Conservation (phyloP, 805 yeast species). For the Candida palmyrensis region DNA sequence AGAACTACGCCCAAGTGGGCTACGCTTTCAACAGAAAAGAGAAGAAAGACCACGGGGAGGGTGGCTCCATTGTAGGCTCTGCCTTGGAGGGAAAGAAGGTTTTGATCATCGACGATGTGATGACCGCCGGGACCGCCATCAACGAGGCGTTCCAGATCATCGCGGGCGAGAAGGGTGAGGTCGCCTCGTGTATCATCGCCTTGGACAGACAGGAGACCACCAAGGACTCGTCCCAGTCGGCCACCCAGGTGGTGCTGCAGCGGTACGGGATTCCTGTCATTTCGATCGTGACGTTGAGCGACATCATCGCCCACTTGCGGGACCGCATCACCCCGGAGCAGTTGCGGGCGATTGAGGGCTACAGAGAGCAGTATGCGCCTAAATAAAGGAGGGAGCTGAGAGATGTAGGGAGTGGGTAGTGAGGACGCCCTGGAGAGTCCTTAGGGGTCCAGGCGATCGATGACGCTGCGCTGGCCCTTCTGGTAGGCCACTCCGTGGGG, state of each 20-base stretch:
- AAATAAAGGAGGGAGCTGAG: too few relatives aligned
- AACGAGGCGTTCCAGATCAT: conserved; percentile 89
- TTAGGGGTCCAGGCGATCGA: too few relatives aligned
- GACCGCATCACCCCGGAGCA: conserved; percentile 55
- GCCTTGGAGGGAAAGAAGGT: conserved; percentile 65
- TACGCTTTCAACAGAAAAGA: conserved; percentile 97
- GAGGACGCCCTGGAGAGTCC: too few relatives aligned
- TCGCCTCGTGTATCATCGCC: conserved; percentile 84
- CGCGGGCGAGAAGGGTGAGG: conserved; percentile 58
- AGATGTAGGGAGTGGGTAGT: too few relatives aligned
- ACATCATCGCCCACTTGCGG: conserved; percentile 62
- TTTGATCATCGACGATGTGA: conserved; percentile 91
- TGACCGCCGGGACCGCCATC: conserved; percentile 98
- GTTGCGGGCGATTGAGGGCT: conserved; percentile 51
- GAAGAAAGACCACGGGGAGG: conserved; percentile 97
- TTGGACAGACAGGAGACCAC: conserved; percentile 94
- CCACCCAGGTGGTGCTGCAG: conserved; percentile 74
- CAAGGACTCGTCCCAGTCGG: conserved; percentile 59
- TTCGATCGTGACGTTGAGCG: conserved; percentile 70
- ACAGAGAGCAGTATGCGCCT: conserved; percentile 49
- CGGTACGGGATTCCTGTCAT: conserved; percentile 77
- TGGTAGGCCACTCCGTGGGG: too few relatives aligned
- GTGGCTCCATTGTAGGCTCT: conserved; percentile 90
- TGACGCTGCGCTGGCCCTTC: too few relatives aligned
- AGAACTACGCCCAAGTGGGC: conserved; percentile 64